phyloP scores from a whole-genome alignment of 2,329 filamentous ascomycete genomes.

The Hypoxylon rubiginosum region DNA sequence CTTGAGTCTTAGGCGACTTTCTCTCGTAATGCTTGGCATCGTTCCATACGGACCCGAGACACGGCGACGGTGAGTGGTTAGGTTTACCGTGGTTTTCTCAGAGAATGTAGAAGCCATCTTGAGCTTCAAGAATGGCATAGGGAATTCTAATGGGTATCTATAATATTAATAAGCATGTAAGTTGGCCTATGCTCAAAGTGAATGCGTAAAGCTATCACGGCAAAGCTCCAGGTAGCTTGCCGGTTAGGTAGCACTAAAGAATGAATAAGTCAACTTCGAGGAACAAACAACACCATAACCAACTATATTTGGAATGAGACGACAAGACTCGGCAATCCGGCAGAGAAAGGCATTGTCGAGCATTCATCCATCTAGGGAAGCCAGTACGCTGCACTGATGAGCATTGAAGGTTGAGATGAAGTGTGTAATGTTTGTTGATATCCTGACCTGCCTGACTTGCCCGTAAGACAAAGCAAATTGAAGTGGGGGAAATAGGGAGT shows the following conservation, averaged over 20 bases:
- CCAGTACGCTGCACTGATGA: too few species aligned
- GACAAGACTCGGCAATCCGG: background rate
- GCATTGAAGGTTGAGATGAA: too few species aligned
- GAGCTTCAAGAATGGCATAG: background rate
- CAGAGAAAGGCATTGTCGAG: background rate
- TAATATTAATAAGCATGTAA: background rate
- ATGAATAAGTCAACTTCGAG: background rate
- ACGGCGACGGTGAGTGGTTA: slow-evolving; percentile 2
- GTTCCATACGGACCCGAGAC: background rate
- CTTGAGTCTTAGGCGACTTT: slow-evolving; percentile 1
- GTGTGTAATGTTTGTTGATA: too few species aligned
- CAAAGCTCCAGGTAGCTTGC: background rate
- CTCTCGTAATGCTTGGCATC: background rate
- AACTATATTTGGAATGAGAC: background rate
- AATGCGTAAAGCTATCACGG: background rate
- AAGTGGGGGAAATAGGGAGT: background rate
- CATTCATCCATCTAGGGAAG: background rate
- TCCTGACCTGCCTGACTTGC: too few species aligned
- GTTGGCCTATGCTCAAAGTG: too few species aligned
- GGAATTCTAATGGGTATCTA: background rate
- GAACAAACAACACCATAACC: background rate
- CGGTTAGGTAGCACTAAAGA: background rate
- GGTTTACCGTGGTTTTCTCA: background rate
- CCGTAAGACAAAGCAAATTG: too few species aligned
- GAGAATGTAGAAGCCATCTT: slow-evolving; percentile 12